A percentile compares a stretch with the other conserved stretches of the same genome.
Evolutionary conservation across 305 asterid species (phyloP).

Genomic region (Coffea humblotiana): DNA sequence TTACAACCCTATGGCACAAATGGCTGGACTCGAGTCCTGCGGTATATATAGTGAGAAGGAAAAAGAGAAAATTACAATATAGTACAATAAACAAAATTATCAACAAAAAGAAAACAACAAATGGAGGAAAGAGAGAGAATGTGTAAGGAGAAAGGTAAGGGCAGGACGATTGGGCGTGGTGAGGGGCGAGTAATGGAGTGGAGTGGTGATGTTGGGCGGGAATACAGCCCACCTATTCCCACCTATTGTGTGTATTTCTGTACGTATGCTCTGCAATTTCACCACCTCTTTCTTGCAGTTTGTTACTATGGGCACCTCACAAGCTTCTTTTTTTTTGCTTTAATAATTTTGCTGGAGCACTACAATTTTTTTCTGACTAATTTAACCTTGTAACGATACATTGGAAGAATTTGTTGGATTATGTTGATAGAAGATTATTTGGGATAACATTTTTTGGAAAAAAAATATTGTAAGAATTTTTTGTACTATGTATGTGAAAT

Average conservation of each 20-base stretch:
- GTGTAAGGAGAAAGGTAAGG: neutral
- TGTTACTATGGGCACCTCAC: too few relatives aligned
- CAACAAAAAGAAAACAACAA: neutral
- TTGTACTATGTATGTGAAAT: too few relatives aligned
- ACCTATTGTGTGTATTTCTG: conserved; percentile 15
- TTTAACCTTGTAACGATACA: neutral
- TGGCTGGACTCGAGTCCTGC: neutral
- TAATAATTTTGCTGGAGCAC: neutral
- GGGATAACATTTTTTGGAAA: too few relatives aligned
- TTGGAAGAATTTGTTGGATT: neutral
- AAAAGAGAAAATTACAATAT: neutral
- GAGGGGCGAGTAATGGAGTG: neutral
- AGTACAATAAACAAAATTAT: neutral
- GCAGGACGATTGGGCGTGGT: conserved; percentile 5
- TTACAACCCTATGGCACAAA: neutral
- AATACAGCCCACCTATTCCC: conserved; percentile 23
- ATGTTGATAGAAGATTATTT: too few relatives aligned
- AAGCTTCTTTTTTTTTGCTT: too few relatives aligned
- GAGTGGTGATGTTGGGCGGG: conserved; percentile 14
- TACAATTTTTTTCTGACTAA: conserved; percentile 1
- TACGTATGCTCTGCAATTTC: conserved; percentile 12
- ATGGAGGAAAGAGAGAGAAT: neutral
- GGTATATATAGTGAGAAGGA: conserved; percentile 19
- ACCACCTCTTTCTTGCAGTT: neutral
- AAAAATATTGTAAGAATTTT: too few relatives aligned